Base-by-base conservation (phyloP, 2,329 filamentous ascomycete species). In the Botrytis deweyae region DNA sequence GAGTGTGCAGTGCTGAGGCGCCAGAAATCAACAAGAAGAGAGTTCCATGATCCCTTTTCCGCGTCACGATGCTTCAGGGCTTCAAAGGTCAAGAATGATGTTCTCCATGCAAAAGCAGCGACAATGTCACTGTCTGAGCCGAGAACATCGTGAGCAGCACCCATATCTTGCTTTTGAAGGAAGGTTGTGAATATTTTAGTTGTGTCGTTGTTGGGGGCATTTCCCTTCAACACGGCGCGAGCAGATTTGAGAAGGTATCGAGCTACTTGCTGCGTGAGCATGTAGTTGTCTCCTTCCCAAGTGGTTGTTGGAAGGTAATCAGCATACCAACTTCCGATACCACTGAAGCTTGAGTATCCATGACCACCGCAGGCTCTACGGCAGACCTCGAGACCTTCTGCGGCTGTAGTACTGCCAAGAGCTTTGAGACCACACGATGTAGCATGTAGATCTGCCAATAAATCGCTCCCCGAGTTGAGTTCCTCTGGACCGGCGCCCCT, bases 261-360 rank as follows among this genome's bases (percentile, higher is more conserved):
- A 4, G 91, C 90, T 4, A 94, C 92, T 83, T 94, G 92, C 82
- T 94, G 92, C 16, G 91, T 93, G 74, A 94, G 85, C 92, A 94
- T 93, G 84, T 92, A 94, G 85, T 79, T 93, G 84, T 93, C 92
- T 63, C 92, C 92, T 81, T 94, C 92, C 79, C 79, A 82, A 8
- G 81, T 83, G 22, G 85, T 82, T 0, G 88, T 92, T 25, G 92
- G 91, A 1, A 94, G 85, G 80, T 94, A 93, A 81, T 94, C 92
- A 42, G 91, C 87, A 78, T 93, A 94, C 87, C 89, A 92, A 29
- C 87, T 84, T 1, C 91, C 92, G 77, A 95, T 93, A n/a, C 92
- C 92, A 72, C 89, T 89, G 84, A 93, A 93, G 79, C 87, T 89
- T 72, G 87, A 90, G 84, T 93, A 94, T 65, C 92, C 92, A 81